Percentiles rank a stretch among this genome's conserved stretches.
These are phyloP conservation scores for Chlorella ohadii DNA, from an alignment of 139 green algal species.

Conservation along the genomic window DNA sequence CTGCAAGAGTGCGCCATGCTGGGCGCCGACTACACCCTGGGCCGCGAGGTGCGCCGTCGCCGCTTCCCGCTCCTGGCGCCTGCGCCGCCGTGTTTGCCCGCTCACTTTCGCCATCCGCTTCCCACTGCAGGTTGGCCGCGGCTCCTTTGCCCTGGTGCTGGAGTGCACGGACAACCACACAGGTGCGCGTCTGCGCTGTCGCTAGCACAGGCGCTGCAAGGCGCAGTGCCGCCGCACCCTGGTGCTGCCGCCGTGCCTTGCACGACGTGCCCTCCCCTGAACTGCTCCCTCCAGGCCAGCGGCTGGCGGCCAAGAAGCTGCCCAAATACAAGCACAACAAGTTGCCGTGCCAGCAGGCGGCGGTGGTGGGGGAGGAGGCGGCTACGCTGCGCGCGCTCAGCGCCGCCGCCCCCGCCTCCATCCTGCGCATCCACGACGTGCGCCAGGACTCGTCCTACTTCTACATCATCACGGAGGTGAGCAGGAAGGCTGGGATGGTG, in stretches of 20 bases:
- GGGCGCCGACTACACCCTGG: neutral
- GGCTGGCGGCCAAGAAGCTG: conserved; percentile 17
- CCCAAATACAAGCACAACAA: neutral
- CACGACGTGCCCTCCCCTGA: too few relatives aligned
- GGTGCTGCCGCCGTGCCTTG: too few relatives aligned
- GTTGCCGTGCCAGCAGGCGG: neutral
- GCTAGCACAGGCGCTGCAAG: too few relatives aligned
- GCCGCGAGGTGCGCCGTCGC: neutral
- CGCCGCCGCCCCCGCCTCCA: neutral
- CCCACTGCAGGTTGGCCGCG: neutral
- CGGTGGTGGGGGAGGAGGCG: neutral
- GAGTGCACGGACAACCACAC: neutral
- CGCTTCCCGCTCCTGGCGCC: neutral
- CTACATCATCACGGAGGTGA: neutral
- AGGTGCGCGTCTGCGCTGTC: neutral
- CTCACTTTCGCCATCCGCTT: neutral
- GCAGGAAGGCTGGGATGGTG: too few relatives aligned
- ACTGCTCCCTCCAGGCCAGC: neutral
- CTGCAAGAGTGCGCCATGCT: neutral
- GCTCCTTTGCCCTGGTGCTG: conserved; percentile 6
- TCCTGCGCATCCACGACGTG: neutral
- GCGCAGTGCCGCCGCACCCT: too few relatives aligned
- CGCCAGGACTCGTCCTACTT: neutral
- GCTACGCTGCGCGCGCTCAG: neutral
- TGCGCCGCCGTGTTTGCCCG: neutral